Percentiles rank a stretch among this genome's conserved stretches.
Conservation (phyloP, 306 rosid species). For the Cicer cuneatum region DNA sequence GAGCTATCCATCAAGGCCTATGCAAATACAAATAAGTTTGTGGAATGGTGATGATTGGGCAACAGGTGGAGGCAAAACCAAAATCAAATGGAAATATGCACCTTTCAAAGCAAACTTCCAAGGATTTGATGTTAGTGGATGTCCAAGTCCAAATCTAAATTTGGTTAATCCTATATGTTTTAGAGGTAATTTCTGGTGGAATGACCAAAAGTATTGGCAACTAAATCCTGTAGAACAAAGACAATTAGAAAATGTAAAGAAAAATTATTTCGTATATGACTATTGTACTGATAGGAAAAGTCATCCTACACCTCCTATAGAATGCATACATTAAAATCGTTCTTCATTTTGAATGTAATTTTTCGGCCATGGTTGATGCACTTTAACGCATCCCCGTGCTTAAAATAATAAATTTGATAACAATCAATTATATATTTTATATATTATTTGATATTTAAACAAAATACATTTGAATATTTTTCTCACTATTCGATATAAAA, state of each 20-base stretch:
- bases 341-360: no score
- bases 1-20: constrained; percentile 51
- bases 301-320: constrained; percentile 54
- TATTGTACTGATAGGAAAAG: constrained; percentile 56
- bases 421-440: no score
- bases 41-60: constrained; percentile 74
- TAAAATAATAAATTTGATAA: no score
- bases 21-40: constrained; percentile 55
- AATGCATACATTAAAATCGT: constrained; percentile 47
- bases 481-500: no score
- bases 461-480: no score
- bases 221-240: constrained; percentile 24
- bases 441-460: no score
- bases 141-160: constrained; percentile 15
- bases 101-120: constrained; percentile 61
- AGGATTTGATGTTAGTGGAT: constrained; percentile 55
- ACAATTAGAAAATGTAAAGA: constrained; percentile 44
- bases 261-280: constrained; percentile 48
- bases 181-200: constrained; percentile 55
- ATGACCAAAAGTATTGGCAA: constrained; percentile 41
- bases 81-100: constrained; percentile 54
- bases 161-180: constrained; percentile 38
- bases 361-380: no score
- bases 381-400: no score
- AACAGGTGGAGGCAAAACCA: constrained; percentile 59